phyloP scores from a whole-genome alignment of 345 rosid species.

The Gossypium bickii region DNA sequence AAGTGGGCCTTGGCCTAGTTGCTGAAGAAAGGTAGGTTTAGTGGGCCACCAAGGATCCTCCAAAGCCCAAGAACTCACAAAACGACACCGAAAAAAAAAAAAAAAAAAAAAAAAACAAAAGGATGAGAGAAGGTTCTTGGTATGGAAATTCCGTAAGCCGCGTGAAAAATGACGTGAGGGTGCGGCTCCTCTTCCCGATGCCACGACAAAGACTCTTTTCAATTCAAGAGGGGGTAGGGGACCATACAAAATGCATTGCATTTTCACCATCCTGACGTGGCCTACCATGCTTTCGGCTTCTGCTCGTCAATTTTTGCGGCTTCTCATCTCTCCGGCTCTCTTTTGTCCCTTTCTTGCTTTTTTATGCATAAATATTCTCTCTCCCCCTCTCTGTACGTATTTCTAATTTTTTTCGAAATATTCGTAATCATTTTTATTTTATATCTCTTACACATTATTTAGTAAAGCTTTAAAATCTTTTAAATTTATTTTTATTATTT shows the following conservation, averaged over 20 bases:
- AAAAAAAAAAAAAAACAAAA: background rate
- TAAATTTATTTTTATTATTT: too few relatives aligned
- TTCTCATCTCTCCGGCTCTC: background rate
- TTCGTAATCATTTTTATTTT: too few relatives aligned
- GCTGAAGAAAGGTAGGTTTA: slow-evolving; percentile 10
- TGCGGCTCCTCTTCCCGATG: slow-evolving; percentile 10
- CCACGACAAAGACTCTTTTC: background rate
- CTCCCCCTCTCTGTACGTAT: too few relatives aligned
- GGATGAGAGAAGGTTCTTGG: background rate
- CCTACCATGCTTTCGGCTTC: slow-evolving; percentile 3
- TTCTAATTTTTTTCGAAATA: too few relatives aligned
- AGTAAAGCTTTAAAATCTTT: too few relatives aligned
- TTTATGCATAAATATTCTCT: background rate
- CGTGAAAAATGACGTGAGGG: slow-evolving; percentile 7
- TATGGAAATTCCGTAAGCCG: background rate
- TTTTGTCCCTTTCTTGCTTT: background rate
- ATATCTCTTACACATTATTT: too few relatives aligned
- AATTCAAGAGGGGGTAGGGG: background rate
- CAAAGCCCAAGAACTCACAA: slow-evolving; percentile 20
- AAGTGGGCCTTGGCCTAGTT: slow-evolving; percentile 30
- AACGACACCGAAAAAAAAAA: background rate
- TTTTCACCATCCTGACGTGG: background rate
- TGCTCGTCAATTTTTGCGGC: slow-evolving; percentile 6
- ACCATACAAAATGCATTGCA: background rate
- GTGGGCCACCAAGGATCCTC: slow-evolving; percentile 20